Evolutionary conservation across 768 basidiomycete genomes (phyloP).

Genomic region (Collybiopsis luxurians): DNA sequence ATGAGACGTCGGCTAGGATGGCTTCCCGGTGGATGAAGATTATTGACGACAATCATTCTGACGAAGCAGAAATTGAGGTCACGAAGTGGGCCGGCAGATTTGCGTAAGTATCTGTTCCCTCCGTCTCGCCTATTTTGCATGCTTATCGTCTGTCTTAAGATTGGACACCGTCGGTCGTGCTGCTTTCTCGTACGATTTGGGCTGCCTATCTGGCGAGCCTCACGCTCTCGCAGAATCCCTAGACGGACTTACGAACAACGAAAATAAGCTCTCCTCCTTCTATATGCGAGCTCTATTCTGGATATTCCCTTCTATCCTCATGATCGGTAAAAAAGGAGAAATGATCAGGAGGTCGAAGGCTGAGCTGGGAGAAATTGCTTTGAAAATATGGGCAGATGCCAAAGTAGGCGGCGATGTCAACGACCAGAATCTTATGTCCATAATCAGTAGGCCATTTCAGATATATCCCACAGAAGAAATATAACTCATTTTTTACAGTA

Average conservation of each 20-base stretch:
- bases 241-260: constrained; percentile 59
- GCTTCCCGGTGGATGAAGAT: constrained; percentile 47
- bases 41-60: constrained; percentile 36
- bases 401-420: constrained; percentile 41
- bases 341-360: constrained; percentile 53
- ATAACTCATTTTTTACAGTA: constrained; percentile 20
- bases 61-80: constrained; percentile 49
- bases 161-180: constrained; percentile 60
- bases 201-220: constrained; percentile 47
- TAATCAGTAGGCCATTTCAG: constrained; percentile 43
- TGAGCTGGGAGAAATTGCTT: constrained; percentile 52
- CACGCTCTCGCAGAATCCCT: constrained; percentile 50
- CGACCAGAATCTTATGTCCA: constrained; percentile 48
- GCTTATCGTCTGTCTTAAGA: constrained; percentile 21
- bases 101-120: constrained; percentile 37
- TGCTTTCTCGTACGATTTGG: constrained; percentile 64
- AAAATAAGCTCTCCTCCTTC: constrained; percentile 55
- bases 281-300: constrained; percentile 65
- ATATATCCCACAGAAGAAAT: not conserved
- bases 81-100: constrained; percentile 61
- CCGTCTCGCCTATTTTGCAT: not conserved
- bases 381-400: constrained; percentile 53
- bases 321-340: constrained; percentile 54
- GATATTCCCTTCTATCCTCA: constrained; percentile 53
- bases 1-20: constrained; percentile 53